Conservation (phyloP, 2,329 filamentous ascomycete species). For the Xylaria sp. region DNA sequence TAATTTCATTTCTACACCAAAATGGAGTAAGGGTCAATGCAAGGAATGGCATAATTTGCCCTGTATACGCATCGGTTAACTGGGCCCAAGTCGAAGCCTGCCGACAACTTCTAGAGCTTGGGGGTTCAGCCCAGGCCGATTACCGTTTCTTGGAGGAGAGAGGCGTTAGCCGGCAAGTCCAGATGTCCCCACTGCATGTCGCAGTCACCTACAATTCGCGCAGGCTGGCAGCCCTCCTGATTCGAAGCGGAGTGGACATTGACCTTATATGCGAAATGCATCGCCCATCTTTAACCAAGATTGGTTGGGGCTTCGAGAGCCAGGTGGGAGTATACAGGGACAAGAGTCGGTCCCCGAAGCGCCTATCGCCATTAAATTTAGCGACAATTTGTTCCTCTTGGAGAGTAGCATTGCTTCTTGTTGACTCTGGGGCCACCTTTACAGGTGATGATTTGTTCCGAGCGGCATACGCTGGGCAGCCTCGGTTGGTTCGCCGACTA, state of each 20-base stretch:
- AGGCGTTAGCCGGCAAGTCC: no score
- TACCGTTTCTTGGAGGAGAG: no score
- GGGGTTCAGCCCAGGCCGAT: not conserved
- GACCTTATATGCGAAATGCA: not conserved
- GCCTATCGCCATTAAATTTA: not conserved
- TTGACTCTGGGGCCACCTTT: not conserved
- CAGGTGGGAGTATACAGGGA: no score
- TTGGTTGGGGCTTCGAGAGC: not conserved
- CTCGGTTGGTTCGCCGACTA: not conserved
- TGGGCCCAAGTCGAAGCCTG: not conserved
- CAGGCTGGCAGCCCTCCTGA: not conserved
- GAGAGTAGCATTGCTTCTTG: constrained; percentile 1
- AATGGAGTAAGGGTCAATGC: not conserved
- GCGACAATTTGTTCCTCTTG: not conserved
- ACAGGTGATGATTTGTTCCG: not conserved
- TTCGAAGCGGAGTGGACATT: not conserved
- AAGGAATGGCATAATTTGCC: not conserved
- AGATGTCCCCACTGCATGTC: not conserved
- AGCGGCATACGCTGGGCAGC: not conserved
- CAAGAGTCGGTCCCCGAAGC: no score
- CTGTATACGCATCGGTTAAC: constrained; percentile 1
- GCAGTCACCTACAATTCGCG: not conserved
- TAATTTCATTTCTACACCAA: constrained; percentile 3
- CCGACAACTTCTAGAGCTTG: constrained; percentile 2
- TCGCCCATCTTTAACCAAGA: not conserved